Conservation (phyloP, 495 filamentous ascomycete species). For the Parachaetomium inaequale region DNA sequence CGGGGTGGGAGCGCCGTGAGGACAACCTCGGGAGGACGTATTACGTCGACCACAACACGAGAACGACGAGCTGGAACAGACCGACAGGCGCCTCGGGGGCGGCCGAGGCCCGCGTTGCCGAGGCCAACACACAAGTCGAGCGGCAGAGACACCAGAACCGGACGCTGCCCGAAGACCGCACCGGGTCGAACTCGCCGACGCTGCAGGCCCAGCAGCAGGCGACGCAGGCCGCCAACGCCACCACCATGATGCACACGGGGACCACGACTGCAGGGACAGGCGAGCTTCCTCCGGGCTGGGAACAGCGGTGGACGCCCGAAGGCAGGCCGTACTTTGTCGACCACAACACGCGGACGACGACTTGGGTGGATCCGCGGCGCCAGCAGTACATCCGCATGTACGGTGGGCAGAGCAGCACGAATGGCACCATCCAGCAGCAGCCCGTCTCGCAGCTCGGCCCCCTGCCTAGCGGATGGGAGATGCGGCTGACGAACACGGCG, state of each 20-base stretch:
- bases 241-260: constrained; percentile 89
- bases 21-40: constrained; percentile 97
- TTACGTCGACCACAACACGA: constrained; percentile 97
- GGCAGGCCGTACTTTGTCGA: constrained; percentile 97
- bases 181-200: constrained; percentile 88
- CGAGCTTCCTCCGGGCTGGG: constrained; percentile 93
- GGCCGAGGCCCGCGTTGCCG: constrained; percentile 69
- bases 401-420: constrained; percentile 69
- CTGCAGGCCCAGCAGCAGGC: constrained; percentile 60
- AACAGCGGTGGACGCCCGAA: constrained; percentile 92
- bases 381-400: constrained; percentile 99
- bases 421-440: constrained; percentile 91
- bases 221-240: constrained; percentile 53
- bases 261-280: constrained; percentile 92
- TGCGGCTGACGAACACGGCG: constrained; percentile 97
- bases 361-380: constrained; percentile 97
- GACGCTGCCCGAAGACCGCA: constrained; percentile 93
- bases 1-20: constrained; percentile 93
- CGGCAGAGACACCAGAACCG: constrained; percentile 90
- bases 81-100: constrained; percentile 73
- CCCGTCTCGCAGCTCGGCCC: constrained; percentile 97
- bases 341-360: constrained; percentile 97
- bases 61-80: constrained; percentile 92
- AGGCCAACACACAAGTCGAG: constrained; percentile 85
- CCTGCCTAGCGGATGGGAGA: constrained; percentile 96